These are phyloP conservation scores for Aspergillus sp. DNA, from an alignment of 2,329 filamentous ascomycete genomes.

Conservation along the genomic window DNA sequence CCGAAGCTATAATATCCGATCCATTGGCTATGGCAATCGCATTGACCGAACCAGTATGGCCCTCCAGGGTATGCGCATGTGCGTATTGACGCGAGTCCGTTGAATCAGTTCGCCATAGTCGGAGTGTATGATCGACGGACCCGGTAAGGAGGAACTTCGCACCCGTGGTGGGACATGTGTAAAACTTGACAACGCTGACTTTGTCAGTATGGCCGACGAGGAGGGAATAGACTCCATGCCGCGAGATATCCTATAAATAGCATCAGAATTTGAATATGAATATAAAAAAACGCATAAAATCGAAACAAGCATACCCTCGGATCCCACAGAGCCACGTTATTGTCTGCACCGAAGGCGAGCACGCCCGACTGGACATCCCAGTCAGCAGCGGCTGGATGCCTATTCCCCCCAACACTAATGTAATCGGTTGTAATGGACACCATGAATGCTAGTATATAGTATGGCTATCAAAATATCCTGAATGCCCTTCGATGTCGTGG, in stretches of 20 bases:
- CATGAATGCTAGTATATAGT: constrained; percentile 20
- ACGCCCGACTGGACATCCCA: constrained; percentile 68
- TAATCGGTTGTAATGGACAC: constrained; percentile 42
- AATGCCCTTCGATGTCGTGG: too few relatives aligned
- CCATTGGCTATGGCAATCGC: constrained; percentile 46
- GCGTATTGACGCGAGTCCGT: constrained; percentile 29
- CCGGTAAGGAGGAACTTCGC: constrained; percentile 67
- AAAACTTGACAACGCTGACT: constrained; percentile 80
- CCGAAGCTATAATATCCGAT: constrained; percentile 50
- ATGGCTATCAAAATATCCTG: not conserved
- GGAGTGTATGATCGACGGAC: constrained; percentile 72
- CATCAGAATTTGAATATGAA: constrained; percentile 9
- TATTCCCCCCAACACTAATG: constrained; percentile 79
- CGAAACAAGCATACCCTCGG: constrained; percentile 58
- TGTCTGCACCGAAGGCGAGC: constrained; percentile 83
- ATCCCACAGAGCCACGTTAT: constrained; percentile 84
- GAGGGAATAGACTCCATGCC: constrained; percentile 60
- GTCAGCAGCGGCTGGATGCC: constrained; percentile 83
- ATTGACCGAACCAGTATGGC: constrained; percentile 73
- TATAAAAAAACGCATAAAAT: not conserved
- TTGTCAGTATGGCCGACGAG: constrained; percentile 71
- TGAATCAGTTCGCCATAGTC: constrained; percentile 50
- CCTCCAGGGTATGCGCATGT: constrained; percentile 49
- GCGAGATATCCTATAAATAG: constrained; percentile 34
- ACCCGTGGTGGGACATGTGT: constrained; percentile 49